phyloP scores from a whole-genome alignment of 2,329 filamentous ascomycete species.

The Thelonectria discophora region DNA sequence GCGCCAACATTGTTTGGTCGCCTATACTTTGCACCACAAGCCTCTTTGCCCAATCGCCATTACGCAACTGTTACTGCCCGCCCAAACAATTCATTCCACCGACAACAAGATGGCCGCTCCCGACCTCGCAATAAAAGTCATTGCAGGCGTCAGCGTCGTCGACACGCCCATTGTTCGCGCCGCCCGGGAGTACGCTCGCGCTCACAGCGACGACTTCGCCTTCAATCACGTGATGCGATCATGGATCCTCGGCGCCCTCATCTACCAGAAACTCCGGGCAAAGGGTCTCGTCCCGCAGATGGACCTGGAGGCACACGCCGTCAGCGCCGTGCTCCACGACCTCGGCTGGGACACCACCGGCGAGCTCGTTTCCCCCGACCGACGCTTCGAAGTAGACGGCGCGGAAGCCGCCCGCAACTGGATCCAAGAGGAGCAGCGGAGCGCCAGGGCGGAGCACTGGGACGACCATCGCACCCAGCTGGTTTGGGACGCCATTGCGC shows the following conservation, averaged over 20 bases:
- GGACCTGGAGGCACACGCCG: constrained; percentile 4
- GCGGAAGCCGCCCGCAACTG: neutral
- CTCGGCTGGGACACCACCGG: constrained; percentile 7
- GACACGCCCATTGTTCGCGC: constrained; percentile 7
- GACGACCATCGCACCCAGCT: constrained; percentile 1
- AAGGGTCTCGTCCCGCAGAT: neutral
- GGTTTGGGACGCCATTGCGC: constrained; percentile 8
- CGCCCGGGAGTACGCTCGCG: constrained; percentile 1
- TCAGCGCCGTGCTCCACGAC: constrained; percentile 4
- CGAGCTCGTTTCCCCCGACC: constrained; percentile 1
- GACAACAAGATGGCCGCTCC: neutral
- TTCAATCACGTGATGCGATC: constrained; percentile 8
- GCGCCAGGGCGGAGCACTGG: neutral
- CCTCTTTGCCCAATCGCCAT: too few species aligned
- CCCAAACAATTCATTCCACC: too few species aligned
- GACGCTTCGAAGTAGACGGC: constrained; percentile 7
- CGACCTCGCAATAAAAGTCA: neutral
- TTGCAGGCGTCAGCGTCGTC: neutral
- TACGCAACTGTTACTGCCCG: too few species aligned
- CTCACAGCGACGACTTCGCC: neutral
- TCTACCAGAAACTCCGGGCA: constrained; percentile 1
- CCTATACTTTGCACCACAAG: too few species aligned
- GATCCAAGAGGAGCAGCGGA: neutral
- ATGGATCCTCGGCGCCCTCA: constrained; percentile 1
- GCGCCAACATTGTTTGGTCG: too few species aligned